Conservation (phyloP, 257 asterid genomes). For the Solanum peruvianum region DNA sequence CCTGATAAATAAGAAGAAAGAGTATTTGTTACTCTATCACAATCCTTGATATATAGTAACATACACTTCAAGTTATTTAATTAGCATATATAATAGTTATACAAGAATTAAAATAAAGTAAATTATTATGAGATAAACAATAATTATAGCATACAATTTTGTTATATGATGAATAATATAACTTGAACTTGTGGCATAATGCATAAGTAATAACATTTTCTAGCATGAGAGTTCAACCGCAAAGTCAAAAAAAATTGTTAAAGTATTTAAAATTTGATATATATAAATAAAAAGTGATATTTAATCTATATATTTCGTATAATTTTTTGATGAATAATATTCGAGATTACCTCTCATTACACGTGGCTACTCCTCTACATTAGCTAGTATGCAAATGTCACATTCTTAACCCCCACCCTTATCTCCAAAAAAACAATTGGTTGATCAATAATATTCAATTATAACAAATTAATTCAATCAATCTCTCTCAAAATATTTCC, state of each 20-base stretch:
- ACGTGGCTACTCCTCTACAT: no score
- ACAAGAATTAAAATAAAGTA: neutral
- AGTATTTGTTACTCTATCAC: neutral
- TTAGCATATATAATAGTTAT: neutral
- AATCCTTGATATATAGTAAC: neutral
- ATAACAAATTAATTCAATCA: constrained; percentile 27
- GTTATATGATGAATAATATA: neutral
- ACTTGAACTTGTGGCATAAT: neutral
- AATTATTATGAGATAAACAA: neutral
- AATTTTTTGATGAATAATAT: rapidly evolving
- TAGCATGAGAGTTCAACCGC: neutral
- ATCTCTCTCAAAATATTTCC: constrained; percentile 8
- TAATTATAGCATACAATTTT: neutral
- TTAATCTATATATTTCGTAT: neutral
- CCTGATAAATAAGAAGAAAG: no score
- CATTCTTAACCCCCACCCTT: neutral
- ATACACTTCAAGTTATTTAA: neutral
- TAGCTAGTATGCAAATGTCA: neutral
- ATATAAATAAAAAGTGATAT: neutral
- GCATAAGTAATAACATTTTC: neutral
- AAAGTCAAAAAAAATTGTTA: neutral
- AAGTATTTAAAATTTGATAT: neutral
- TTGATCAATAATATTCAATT: neutral
- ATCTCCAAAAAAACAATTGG: neutral
- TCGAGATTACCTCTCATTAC: neutral